Percentiles rank a stretch among this genome's conserved stretches.
Evolutionary conservation across 306 rosid genomes (phyloP).

Genomic region (Notholithocarpus densiflorus): DNA sequence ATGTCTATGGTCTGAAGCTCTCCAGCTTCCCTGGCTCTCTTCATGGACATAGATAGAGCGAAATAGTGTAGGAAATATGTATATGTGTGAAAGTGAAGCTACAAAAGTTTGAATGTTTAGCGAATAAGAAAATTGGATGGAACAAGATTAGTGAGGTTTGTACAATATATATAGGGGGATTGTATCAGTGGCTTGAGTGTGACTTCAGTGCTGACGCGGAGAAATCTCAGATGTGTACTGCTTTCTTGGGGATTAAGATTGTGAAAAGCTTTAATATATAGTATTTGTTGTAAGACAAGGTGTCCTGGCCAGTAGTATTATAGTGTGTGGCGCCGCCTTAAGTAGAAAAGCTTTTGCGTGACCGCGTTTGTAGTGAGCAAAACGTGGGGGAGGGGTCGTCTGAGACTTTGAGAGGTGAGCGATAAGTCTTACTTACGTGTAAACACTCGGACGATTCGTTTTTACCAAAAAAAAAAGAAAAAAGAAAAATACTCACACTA

Average conservation of each 20-base stretch:
- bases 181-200: neutral
- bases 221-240: neutral
- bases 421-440: too few species aligned
- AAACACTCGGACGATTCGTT: too few species aligned
- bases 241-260: slow-evolving; percentile 14
- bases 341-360: slow-evolving; percentile 3
- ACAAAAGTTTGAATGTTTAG: neutral
- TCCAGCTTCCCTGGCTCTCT: slow-evolving; percentile 42
- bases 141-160: neutral
- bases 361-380: neutral
- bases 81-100: neutral
- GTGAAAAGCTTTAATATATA: neutral
- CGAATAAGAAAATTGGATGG: neutral
- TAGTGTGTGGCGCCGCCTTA: too few species aligned
- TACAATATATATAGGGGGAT: neutral
- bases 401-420: too few species aligned
- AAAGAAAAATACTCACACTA: too few species aligned
- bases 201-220: neutral
- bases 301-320: too few species aligned
- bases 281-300: neutral
- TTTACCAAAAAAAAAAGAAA: too few species aligned
- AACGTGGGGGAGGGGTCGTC: too few species aligned
- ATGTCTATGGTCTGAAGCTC: neutral
- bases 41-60: slow-evolving; percentile 23
- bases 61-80: too few species aligned